Evolutionary conservation across 2,329 filamentous ascomycete species (phyloP), one percentile per base, ranked within the genome.

Genomic region (Colletotrichum phormii): DNA sequence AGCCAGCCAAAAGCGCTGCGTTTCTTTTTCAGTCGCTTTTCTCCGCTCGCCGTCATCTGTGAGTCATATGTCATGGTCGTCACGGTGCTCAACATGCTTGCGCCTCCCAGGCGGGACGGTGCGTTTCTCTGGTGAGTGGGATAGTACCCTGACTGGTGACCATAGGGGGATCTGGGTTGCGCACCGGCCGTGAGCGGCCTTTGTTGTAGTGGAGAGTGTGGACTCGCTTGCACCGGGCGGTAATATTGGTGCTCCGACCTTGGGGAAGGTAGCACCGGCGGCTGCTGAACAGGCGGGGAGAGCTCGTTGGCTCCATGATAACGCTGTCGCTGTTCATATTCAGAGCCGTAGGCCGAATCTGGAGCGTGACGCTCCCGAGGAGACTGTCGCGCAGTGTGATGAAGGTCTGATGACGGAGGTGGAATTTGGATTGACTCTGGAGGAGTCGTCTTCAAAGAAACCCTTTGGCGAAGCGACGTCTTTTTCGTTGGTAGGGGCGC

Each of bases 1-100:
- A 92, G 80, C 90, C 90, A 92, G 2, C 90, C 90, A 77, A 92
- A 91, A 1, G 90, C 89, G 76, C 90, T 92, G 75, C 89, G 87
- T 84, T 92, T 92, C 84, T 92, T 92, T 80, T 92, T 92, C 5
- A 91, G 78, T 49, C 86, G 82, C 67, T 84, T 84, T 29, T 81
- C 79, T 22, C 78, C 80, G 1, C 76, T 76, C 9, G 77, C 75
- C 11, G 79, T 78, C 12, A 76, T 75, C n/a, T 78, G 75, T 1
- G 83, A 82, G 53, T 86, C 82, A 26, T 83, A 80, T 1, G 84
- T 86, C 61, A 86, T 82, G 1, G 85, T 85, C 5, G 86, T 87
- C 6, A 88, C 86, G 31, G 85, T 89, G 77, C 88, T 91, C 74
- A 90, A 81, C 77, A 86, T 89, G 77, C 89, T 91, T 85, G 88